A percentile compares a stretch with the other conserved stretches of the same genome.
Evolutionary conservation across 2,329 filamentous ascomycete species (phyloP).

Genomic region (Spiromastix sp.): DNA sequence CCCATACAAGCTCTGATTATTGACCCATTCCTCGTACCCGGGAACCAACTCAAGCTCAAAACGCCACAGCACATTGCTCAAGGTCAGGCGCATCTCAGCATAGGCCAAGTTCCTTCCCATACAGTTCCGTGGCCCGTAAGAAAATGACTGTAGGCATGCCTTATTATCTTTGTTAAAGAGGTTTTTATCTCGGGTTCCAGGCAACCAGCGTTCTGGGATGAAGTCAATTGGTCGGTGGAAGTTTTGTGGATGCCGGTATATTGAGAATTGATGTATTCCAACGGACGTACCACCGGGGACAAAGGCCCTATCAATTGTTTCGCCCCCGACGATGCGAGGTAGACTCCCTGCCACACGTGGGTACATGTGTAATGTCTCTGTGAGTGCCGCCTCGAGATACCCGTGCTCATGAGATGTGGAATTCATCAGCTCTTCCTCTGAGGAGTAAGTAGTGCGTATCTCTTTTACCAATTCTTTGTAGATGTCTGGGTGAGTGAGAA

Average conservation of each 20-base stretch:
- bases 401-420: conserved; percentile 5
- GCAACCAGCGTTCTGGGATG: conserved; percentile 15
- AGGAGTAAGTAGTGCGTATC: conserved; percentile 7
- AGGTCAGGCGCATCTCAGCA: conserved; percentile 14
- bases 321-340: conserved; percentile 11
- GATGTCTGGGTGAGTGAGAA: conserved; percentile 19
- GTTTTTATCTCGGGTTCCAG: conserved; percentile 1
- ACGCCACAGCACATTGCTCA: conserved; percentile 14
- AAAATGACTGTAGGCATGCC: conserved; percentile 12
- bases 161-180: conserved; percentile 8
- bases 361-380: conserved; percentile 15
- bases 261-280: conserved; percentile 11
- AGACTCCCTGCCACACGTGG: conserved; percentile 15
- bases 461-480: conserved; percentile 6
- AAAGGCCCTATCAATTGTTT: conserved; percentile 11
- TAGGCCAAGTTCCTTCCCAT: conserved; percentile 13
- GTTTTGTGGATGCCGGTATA: conserved; percentile 11
- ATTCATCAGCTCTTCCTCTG: conserved; percentile 8
- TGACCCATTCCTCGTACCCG: conserved; percentile 10
- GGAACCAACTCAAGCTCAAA: conserved; percentile 16
- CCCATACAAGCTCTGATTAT: background rate
- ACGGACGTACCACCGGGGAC: conserved; percentile 12
- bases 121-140: conserved; percentile 12
- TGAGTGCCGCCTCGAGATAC: conserved; percentile 15
- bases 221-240: conserved; percentile 14